phyloP scores from a whole-genome alignment of 1,139 yeast genomes.

The Suhomyces panamericanus region DNA sequence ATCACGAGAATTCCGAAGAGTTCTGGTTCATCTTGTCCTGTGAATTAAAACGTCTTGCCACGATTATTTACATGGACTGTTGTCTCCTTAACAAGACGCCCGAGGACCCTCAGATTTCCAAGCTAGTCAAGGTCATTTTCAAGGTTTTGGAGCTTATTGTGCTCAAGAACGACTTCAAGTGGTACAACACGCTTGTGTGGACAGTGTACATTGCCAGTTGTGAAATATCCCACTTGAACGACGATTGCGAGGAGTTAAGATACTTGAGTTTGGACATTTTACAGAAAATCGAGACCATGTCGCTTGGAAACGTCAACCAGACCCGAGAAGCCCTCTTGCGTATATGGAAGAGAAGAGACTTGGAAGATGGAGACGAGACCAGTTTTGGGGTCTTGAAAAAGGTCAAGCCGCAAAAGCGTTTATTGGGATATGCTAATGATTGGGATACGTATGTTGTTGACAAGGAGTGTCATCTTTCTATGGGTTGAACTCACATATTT shows the following conservation, averaged over 20 bases:
- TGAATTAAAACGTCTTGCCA: conserved; percentile 29
- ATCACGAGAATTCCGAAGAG: conserved; percentile 20
- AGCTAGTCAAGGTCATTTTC: conserved; percentile 20
- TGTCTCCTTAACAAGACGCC: conserved; percentile 23
- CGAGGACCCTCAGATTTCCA: conserved; percentile 17
- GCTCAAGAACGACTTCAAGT: conserved; percentile 28
- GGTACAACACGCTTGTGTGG: conserved; percentile 30
- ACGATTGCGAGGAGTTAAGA: conserved; percentile 29
- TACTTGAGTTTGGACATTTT: conserved; percentile 26
- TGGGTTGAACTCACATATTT: conserved; percentile 18
- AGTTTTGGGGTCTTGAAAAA: conserved; percentile 19
- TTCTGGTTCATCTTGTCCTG: conserved; percentile 29
- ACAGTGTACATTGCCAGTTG: conserved; percentile 26
- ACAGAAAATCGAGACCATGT: conserved; percentile 23
- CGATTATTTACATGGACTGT: conserved; percentile 29
- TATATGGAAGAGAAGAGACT: conserved; percentile 33
- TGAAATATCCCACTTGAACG: conserved; percentile 24
- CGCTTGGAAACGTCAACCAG: conserved; percentile 30
- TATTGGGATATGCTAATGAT: conserved; percentile 27
- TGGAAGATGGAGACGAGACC: conserved; percentile 24
- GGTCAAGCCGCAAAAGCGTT: conserved; percentile 2
- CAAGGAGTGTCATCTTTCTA: conserved; percentile 26
- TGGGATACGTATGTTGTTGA: conserved; percentile 35
- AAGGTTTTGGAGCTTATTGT: conserved; percentile 25
- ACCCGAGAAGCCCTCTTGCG: conserved; percentile 23